Conservation (phyloP, 2,329 filamentous ascomycete genomes). For the Ampelomyces quisqualis region DNA sequence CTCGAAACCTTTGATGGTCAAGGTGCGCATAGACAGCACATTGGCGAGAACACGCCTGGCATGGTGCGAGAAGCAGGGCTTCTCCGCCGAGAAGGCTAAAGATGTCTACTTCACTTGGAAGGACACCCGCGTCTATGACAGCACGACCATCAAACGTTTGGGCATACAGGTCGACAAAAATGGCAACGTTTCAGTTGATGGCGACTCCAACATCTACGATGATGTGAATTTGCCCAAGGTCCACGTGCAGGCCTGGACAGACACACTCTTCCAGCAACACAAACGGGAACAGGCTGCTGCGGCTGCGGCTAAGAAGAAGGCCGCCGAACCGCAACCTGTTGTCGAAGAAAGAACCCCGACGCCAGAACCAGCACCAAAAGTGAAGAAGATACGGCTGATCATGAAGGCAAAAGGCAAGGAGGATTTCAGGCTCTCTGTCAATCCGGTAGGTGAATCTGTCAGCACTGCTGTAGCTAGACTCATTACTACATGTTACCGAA, state of each 20-base stretch:
- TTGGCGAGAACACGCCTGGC: conserved; percentile 66
- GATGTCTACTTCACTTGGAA: conserved; percentile 79
- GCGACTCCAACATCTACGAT: conserved; percentile 54
- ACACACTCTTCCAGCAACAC: conserved; percentile 59
- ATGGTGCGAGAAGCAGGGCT: conserved; percentile 67
- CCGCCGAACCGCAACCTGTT: conserved; percentile 35
- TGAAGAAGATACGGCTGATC: conserved; percentile 48
- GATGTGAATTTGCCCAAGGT: conserved; percentile 56
- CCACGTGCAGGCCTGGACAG: conserved; percentile 76
- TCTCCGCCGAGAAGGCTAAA: conserved; percentile 52
- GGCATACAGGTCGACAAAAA: conserved; percentile 52
- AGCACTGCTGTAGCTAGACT: neutral
- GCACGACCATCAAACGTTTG: conserved; percentile 58
- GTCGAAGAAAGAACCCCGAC: conserved; percentile 19
- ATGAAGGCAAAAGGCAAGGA: conserved; percentile 54
- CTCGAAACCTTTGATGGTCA: conserved; percentile 62
- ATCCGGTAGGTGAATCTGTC: conserved; percentile 43
- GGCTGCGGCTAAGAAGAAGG: conserved; percentile 38
- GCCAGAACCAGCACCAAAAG: conserved; percentile 18
- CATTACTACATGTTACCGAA: neutral
- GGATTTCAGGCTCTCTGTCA: conserved; percentile 55
- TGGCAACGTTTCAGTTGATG: conserved; percentile 42
- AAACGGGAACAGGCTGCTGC: conserved; percentile 44
- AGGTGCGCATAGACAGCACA: conserved; percentile 65
- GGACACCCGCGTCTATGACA: conserved; percentile 68